Base-by-base conservation (phyloP, 805 yeast genomes). In the Candida piceae region DNA sequence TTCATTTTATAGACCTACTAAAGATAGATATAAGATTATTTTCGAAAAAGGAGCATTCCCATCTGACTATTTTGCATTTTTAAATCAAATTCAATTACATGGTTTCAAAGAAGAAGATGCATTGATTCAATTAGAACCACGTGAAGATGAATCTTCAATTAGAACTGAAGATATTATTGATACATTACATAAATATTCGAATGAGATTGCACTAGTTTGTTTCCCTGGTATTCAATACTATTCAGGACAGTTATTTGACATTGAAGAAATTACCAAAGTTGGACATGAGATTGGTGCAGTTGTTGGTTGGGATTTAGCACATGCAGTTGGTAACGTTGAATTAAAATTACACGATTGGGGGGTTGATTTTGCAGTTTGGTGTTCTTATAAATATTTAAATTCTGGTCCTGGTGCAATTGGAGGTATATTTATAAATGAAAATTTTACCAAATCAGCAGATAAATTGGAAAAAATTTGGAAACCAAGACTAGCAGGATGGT, bases 221-320 rank as follows among this genome's bases (percentile, higher is more conserved):
- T 72, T 89, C 31, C 82, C 96, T 0, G 97, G 96, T 1, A 76
- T 89, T 41, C 97, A 89, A 55, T 89, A 81, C 64, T 90, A 88
- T 59, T 76, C 96, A 1, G 97, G 97, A 7, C 97, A 89, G 60
- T 66, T 69, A 18, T 88, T 89, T 51, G 85, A 86, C 34, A 84
- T 89, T 25, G 69, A 67, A 34, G 57, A 57, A n/a, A 86, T 89
- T 49, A 88, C 97, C 1, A 50, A 53, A 7, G 64, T 63, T 32
- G 88, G 82, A 5, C 80, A 84, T 39, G 47, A 52, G 16, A 55
- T 51, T 40, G 73, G 63, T 18, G 70, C 84, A 24, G 64, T 73
- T 2, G 84, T 80, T 20, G 97, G 96, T 1, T 89, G 96, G 96
- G 97, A 89, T 58, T 67, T 89, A 48, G 97, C 97, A 1, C 97